Conservation (phyloP, 208 protist species). For the Endotrypanum monterogeii region DNA sequence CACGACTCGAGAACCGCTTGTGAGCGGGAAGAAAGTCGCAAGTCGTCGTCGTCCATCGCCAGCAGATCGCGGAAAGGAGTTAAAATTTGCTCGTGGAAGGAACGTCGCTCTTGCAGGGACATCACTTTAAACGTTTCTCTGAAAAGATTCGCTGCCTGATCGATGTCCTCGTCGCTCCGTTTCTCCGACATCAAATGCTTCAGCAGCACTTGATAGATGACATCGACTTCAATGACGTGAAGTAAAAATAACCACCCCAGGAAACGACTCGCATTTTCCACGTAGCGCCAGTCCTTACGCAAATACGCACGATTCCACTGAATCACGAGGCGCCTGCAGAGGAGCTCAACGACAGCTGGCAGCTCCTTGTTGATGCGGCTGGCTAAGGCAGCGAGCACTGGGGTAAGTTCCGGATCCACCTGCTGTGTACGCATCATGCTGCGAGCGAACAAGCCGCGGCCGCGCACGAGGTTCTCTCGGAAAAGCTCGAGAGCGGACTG, state of each 20-base stretch:
- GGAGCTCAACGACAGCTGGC: conserved; percentile 94
- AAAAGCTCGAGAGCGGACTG: conserved; percentile 96
- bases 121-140: conserved; percentile 74
- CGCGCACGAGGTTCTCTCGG: conserved; percentile 97
- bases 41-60: conserved; percentile 92
- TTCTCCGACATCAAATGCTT: conserved; percentile 72
- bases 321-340: conserved; percentile 93
- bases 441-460: conserved; percentile 94
- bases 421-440: conserved; percentile 95
- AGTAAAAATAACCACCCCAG: conserved; percentile 81
- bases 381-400: conserved; percentile 95
- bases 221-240: conserved; percentile 67
- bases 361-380: conserved; percentile 98
- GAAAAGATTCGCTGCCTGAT: conserved; percentile 88
- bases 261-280: conserved; percentile 75
- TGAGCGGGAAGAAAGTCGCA: conserved; percentile 89
- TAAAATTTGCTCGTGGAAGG: conserved; percentile 77
- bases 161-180: conserved; percentile 95
- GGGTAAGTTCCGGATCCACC: conserved; percentile 95
- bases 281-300: conserved; percentile 90
- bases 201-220: conserved; percentile 81
- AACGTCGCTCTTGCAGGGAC: conserved; percentile 46
- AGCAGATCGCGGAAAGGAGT: conserved; percentile 80
- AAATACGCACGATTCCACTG: conserved; percentile 88
- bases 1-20: conserved; percentile 98